A percentile compares a stretch with the other conserved stretches of the same genome.
phyloP scores from a whole-genome alignment of 257 asterid genomes.

The Haberlea rhodopensis region DNA sequence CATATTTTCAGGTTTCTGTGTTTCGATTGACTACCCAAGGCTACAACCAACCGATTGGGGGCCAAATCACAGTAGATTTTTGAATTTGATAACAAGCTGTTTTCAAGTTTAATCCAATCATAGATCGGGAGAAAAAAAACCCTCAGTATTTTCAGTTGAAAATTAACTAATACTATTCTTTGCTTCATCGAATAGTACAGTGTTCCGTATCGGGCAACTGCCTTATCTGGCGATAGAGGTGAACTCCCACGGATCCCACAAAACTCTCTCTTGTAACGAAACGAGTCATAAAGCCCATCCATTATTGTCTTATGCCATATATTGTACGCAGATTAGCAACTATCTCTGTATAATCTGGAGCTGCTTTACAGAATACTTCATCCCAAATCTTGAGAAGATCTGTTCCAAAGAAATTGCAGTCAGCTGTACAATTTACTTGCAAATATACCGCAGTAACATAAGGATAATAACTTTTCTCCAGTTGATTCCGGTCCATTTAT shows the following conservation, averaged over 20 bases:
- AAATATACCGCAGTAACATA: background rate
- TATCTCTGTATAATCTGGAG: slow-evolving; percentile 37
- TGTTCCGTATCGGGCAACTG: background rate
- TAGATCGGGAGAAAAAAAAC: too few relatives aligned
- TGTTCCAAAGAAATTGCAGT: slow-evolving; percentile 33
- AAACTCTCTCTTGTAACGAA: background rate
- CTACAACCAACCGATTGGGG: too few relatives aligned
- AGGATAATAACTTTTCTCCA: background rate
- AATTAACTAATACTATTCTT: too few relatives aligned
- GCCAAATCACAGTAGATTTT: too few relatives aligned
- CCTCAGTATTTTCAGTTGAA: background rate
- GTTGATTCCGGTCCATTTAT: background rate
- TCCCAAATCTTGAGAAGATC: slow-evolving; percentile 67
- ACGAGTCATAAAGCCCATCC: slow-evolving; percentile 14
- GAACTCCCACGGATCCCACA: background rate
- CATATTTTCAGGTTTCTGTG: background rate
- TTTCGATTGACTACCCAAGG: background rate
- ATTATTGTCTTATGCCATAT: slow-evolving; percentile 44
- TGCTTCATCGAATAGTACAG: background rate
- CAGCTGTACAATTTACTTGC: slow-evolving; percentile 18
- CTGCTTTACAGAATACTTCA: slow-evolving; percentile 59
- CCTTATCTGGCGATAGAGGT: background rate
- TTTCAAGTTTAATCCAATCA: too few relatives aligned
- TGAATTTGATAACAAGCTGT: too few relatives aligned
- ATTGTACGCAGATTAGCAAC: slow-evolving; percentile 41